phyloP scores from a whole-genome alignment of 495 filamentous ascomycete genomes.

The Aspergillus kassunensis region DNA sequence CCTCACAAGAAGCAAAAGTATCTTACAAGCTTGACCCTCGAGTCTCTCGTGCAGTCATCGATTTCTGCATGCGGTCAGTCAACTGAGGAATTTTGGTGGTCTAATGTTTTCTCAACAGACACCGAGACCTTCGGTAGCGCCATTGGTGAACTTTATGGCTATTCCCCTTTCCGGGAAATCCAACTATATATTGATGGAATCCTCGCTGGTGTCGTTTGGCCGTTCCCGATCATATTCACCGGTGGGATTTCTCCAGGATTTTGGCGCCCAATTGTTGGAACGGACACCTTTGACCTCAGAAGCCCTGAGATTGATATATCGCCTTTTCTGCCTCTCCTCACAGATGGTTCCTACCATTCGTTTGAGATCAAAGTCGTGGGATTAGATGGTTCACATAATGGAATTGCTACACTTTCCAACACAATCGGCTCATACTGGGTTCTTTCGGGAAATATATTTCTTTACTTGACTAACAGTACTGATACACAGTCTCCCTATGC shows the following conservation, averaged over 20 bases:
- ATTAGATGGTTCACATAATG: slow-evolving; percentile 44
- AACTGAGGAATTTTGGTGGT: slow-evolving; percentile 86
- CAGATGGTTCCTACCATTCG: slow-evolving; percentile 58
- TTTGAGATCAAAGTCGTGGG: slow-evolving; percentile 71
- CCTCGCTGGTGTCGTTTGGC: slow-evolving; percentile 77
- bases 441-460: slow-evolving; percentile 77
- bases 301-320: slow-evolving; percentile 84
- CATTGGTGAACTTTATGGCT: slow-evolving; percentile 60
- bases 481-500: slow-evolving; percentile 31
- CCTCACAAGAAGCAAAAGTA: slow-evolving; percentile 54
- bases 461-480: slow-evolving; percentile 56
- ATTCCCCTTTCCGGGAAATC: slow-evolving; percentile 77
- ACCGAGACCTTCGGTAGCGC: slow-evolving; percentile 55
- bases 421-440: slow-evolving; percentile 71
- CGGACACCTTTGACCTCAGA: slow-evolving; percentile 77
- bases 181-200: slow-evolving; percentile 74
- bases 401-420: slow-evolving; percentile 49
- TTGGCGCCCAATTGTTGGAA: slow-evolving; percentile 82
- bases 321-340: slow-evolving; percentile 67
- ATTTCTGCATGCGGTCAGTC: slow-evolving; percentile 76
- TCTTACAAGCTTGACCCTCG: slow-evolving; percentile 57
- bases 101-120: slow-evolving; percentile 67
- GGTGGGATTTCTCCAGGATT: slow-evolving; percentile 78
- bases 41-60: slow-evolving; percentile 62
- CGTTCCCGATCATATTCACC: slow-evolving; percentile 84